These are phyloP conservation scores for Penstemon eatonii DNA, from an alignment of 257 asterid species.

Conservation along the genomic window DNA sequence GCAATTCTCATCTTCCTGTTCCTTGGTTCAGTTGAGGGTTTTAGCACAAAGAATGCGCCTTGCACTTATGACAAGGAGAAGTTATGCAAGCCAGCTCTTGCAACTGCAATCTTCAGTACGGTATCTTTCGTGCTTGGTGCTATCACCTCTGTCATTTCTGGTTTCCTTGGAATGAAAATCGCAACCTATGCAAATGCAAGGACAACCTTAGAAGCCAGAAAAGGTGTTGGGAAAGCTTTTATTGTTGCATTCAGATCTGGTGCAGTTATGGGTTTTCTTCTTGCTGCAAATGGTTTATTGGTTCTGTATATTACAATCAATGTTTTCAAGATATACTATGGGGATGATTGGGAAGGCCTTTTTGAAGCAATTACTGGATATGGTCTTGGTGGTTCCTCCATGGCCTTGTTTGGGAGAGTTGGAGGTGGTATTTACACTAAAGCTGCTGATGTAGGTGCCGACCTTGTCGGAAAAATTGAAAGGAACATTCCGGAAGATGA, in stretches of 20 bases:
- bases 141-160: slow-evolving; percentile 76
- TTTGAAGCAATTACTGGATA: slow-evolving; percentile 88
- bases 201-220: slow-evolving; percentile 88
- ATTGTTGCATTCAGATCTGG: slow-evolving; percentile 69
- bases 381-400: slow-evolving; percentile 95
- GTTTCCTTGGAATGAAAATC: slow-evolving; percentile 93
- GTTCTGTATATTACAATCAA: slow-evolving; percentile 76
- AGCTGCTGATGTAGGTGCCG: slow-evolving; percentile 74
- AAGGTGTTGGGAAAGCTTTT: slow-evolving; percentile 79
- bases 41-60: slow-evolving; percentile 63
- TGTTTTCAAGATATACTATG: slow-evolving; percentile 79
- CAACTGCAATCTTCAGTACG: slow-evolving; percentile 89
- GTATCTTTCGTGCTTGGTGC: slow-evolving; percentile 84
- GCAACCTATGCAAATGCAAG: slow-evolving; percentile 94
- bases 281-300: slow-evolving; percentile 84
- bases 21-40: slow-evolving; percentile 90
- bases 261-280: slow-evolving; percentile 96
- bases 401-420: slow-evolving; percentile 93
- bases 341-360: slow-evolving; percentile 92
- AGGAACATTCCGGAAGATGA: slow-evolving; percentile 63
- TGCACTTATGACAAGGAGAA: slow-evolving; percentile 56
- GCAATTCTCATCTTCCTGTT: slow-evolving; percentile 86
- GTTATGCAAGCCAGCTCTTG: slow-evolving; percentile 70
- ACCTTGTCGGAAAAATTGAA: slow-evolving; percentile 59
- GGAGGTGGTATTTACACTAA: slow-evolving; percentile 93